Conservation (phyloP, 768 basidiomycete species). For the Auricularia sp. region DNA sequence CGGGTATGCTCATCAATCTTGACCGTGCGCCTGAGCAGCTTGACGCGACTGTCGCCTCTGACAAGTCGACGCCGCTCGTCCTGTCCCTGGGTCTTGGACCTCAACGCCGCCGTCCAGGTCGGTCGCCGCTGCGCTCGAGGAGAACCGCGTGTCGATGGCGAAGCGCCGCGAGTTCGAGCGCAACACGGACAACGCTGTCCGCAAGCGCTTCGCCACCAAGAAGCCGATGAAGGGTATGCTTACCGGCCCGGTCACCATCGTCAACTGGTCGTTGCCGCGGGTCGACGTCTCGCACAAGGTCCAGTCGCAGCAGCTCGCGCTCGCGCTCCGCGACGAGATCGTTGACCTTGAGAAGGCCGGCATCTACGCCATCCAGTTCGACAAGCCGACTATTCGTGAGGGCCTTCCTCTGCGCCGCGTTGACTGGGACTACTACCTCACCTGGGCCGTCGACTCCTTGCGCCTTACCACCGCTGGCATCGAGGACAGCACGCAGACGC, state of each 20-base stretch:
- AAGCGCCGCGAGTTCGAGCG: conserved; percentile 92
- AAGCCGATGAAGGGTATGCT: conserved; percentile 99
- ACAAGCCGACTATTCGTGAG: conserved; percentile 99
- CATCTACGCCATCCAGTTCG: conserved; percentile 97
- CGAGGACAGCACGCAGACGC: conserved; percentile 85
- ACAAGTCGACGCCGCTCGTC: conserved; percentile 71
- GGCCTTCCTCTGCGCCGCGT: conserved; percentile 92
- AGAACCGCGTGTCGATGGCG: conserved; percentile 80
- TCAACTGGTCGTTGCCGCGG: conserved; percentile 99
- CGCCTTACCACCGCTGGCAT: conserved; percentile 96
- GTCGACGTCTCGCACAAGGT: conserved; percentile 92
- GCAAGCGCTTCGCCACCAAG: conserved; percentile 86
- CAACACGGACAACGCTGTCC: conserved; percentile 86
- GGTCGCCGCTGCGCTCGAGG: conserved; percentile 72
- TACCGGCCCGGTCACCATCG: conserved; percentile 94
- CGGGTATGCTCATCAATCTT: too few species aligned
- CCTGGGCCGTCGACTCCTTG: conserved; percentile 99
- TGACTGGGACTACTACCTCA: conserved; percentile 94
- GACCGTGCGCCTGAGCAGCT: conserved; percentile 75
- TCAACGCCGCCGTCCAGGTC: conserved; percentile 60
- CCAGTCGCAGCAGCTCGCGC: conserved; percentile 96
- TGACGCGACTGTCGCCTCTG: conserved; percentile 63
- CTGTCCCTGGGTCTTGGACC: conserved; percentile 94
- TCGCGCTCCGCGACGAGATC: conserved; percentile 97
- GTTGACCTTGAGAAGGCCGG: conserved; percentile 93